Base-by-base conservation (phyloP, 148 eudicot species). In the Fallopia convolvulus region DNA sequence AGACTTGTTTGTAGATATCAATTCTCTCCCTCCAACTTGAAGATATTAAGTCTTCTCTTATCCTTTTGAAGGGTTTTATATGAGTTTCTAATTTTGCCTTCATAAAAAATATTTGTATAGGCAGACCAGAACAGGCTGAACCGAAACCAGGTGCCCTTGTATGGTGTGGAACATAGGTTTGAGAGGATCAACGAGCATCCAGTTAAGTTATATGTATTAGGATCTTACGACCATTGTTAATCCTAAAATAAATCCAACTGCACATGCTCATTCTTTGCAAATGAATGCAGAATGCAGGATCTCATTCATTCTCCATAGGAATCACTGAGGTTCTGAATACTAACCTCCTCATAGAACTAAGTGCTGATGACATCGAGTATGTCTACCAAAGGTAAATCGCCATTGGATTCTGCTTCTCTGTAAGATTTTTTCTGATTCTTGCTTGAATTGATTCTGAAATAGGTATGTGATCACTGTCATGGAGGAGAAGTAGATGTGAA, bases 171-270 rank as follows among this genome's bases (percentile, higher is more conserved):
- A 70, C 91, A 92, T 82, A 87, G 87, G 84, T 94, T 88, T 81
- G 92, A 92, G 63, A 83, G 98, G 82, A 94, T 94, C 77, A 94
- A 94, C 76, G 90, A 94, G 83, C 97, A 94, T 84, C 97, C 99
- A 85, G 97, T 94, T 87, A 90, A 75, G 95, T 84, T 75, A 33
- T 15, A 68, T 33, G 21, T 17, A 68, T 58, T 65, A 65, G 40
- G 70, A 42, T 36, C 46, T 68, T 39, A 68, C 6, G 2, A 15
- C 20, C 20, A 33, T 9, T 15, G 13, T 33, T 18, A 65, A 65
- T 5, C 13, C 71, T 30, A 15, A 11, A 8, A 33, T 65, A 65
- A 32, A 36, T 68, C 46, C 44, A 15, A 36, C 46, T 39, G 12
- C 39, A 6, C 17, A 68, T 15, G 11, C 72, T 68, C 46, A 68